Percentiles rank a stretch among this genome's conserved stretches.
Evolutionary conservation across 306 rosid species (phyloP).

Genomic region (Vachellia pachyceras): DNA sequence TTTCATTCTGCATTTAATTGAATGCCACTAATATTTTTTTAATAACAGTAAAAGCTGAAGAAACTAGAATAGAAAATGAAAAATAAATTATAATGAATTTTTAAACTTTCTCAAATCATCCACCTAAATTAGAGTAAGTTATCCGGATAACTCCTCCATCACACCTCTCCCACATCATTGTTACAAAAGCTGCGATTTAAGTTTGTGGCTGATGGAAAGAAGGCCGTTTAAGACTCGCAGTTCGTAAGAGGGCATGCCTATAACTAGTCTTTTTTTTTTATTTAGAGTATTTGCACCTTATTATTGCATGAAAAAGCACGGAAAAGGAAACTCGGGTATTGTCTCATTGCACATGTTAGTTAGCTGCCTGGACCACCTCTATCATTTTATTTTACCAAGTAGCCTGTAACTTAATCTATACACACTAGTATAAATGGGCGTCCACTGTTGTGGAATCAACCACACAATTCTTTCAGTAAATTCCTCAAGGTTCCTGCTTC

Average conservation of each 20-base stretch:
- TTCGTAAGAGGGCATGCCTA: constrained; percentile 28
- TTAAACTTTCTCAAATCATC: not conserved
- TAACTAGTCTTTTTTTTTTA: constrained; percentile 46
- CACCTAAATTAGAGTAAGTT: not conserved
- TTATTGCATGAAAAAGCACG: constrained; percentile 25
- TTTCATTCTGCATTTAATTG: not conserved
- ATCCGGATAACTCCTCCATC: not conserved
- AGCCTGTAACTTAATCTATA: constrained; percentile 16
- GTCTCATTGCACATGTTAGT: constrained; percentile 45
- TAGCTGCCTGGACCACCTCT: constrained; percentile 49
- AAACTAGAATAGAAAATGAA: not conserved
- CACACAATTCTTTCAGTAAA: constrained; percentile 26
- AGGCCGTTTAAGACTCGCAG: constrained; percentile 16
- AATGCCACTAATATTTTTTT: not conserved
- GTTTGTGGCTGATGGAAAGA: not conserved
- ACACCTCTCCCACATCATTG: not conserved
- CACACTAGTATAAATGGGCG: constrained; percentile 36
- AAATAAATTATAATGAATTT: not conserved
- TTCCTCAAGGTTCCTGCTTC: not conserved
- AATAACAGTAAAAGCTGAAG: not conserved
- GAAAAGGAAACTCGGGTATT: constrained; percentile 22
- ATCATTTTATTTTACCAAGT: constrained; percentile 13
- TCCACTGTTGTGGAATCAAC: constrained; percentile 19
- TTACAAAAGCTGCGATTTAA: not conserved
- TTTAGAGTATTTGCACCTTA: not conserved